Conservation (phyloP, 139 green algal genomes). For the Chlorella sp. region DNA sequence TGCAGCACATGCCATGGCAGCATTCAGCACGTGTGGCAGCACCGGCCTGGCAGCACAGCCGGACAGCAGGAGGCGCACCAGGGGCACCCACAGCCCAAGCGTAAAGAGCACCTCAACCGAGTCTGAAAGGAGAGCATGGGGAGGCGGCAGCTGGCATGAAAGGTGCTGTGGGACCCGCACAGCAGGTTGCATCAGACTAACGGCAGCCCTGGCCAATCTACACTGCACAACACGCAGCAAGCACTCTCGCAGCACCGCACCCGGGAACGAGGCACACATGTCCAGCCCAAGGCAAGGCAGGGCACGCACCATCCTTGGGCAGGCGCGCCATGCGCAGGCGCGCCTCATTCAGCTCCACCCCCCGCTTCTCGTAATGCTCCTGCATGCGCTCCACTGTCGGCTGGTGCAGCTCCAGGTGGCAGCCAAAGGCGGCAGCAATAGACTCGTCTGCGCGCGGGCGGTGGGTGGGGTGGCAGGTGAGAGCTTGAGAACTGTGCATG, state of each 20-base stretch:
- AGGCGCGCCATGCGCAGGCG: slow-evolving; percentile 78
- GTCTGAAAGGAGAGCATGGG: neutral
- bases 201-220: too few relatives aligned
- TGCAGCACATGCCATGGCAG: too few relatives aligned
- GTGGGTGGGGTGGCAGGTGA: neutral
- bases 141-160: neutral
- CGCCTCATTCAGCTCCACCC: slow-evolving; percentile 81
- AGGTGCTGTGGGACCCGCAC: too few relatives aligned
- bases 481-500: too few relatives aligned
- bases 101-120: slow-evolving; percentile 51
- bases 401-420: slow-evolving; percentile 57
- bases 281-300: too few relatives aligned
- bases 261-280: too few relatives aligned
- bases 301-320: slow-evolving; percentile 30
- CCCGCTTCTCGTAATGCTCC: slow-evolving; percentile 61
- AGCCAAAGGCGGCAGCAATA: slow-evolving; percentile 4
- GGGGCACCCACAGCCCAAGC: slow-evolving; percentile 70
- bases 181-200: too few relatives aligned
- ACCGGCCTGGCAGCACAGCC: too few relatives aligned
- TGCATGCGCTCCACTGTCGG: slow-evolving; percentile 72
- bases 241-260: too few relatives aligned
- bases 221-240: too few relatives aligned
- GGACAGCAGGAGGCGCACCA: too few relatives aligned
- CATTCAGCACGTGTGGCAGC: too few relatives aligned
- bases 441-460: neutral